These are phyloP conservation scores for Trichomonascus vanleenenianus DNA, from an alignment of 805 yeast genomes.

Conservation along the genomic window DNA sequence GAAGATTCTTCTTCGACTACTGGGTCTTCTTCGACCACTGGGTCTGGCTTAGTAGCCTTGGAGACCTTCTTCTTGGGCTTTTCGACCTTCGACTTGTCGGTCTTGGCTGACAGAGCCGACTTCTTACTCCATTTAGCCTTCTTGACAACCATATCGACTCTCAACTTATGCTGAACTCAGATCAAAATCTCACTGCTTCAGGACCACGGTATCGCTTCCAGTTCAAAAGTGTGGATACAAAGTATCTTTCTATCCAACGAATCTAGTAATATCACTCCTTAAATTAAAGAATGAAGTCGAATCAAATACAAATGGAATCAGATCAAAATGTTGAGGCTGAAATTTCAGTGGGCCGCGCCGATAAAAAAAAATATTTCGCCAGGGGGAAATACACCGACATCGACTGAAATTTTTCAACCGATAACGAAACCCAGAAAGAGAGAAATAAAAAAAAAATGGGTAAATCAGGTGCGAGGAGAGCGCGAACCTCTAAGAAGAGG, in stretches of 20 bases:
- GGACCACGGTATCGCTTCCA: too few relatives aligned
- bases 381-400: not conserved
- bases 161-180: too few relatives aligned
- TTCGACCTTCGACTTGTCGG: not conserved
- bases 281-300: too few relatives aligned
- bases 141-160: not conserved
- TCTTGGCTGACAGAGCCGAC: not conserved
- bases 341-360: not conserved
- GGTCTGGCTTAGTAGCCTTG: not conserved
- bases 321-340: not conserved
- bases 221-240: too few relatives aligned
- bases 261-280: too few relatives aligned
- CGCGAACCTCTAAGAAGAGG: conserved; percentile 54
- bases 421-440: not conserved
- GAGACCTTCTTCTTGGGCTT: not conserved
- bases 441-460: not conserved
- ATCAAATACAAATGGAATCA: too few relatives aligned
- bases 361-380: conserved; percentile 1
- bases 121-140: not conserved
- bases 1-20: not conserved
- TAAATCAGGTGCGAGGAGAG: not conserved
- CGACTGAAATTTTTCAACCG: not conserved
- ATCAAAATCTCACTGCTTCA: too few relatives aligned
- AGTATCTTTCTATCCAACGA: too few relatives aligned
- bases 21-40: not conserved